phyloP scores from a whole-genome alignment of 2,329 filamentous ascomycete genomes.

The Epichloe amarillans region DNA sequence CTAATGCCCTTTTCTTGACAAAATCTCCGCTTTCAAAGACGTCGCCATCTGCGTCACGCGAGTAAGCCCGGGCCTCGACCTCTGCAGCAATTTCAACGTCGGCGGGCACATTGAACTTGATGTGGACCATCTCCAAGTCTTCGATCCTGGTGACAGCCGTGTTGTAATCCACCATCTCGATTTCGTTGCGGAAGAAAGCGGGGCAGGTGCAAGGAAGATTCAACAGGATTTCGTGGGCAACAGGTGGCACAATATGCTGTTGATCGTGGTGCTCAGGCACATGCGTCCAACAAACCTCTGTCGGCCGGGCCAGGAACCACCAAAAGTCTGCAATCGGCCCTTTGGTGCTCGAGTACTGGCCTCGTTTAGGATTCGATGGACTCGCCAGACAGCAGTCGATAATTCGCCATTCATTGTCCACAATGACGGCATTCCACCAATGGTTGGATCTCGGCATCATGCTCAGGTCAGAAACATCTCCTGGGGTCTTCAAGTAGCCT shows the following conservation, averaged over 20 bases:
- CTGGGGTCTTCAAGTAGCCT: slow-evolving; percentile 83
- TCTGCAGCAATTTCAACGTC: slow-evolving; percentile 90
- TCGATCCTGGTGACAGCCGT: slow-evolving; percentile 77
- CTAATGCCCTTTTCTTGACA: slow-evolving; percentile 71
- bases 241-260: slow-evolving; percentile 83
- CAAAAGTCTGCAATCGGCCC: slow-evolving; percentile 65
- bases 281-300: slow-evolving; percentile 91
- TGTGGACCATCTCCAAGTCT: slow-evolving; percentile 82
- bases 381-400: slow-evolving; percentile 89
- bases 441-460: slow-evolving; percentile 83
- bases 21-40: slow-evolving; percentile 84
- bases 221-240: slow-evolving; percentile 73
- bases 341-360: slow-evolving; percentile 60
- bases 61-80: slow-evolving; percentile 72
- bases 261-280: slow-evolving; percentile 77
- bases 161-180: slow-evolving; percentile 81
- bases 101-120: slow-evolving; percentile 74
- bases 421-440: slow-evolving; percentile 91
- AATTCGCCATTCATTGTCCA: slow-evolving; percentile 92
- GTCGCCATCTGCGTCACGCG: slow-evolving; percentile 77
- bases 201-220: slow-evolving; percentile 78
- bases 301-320: slow-evolving; percentile 86
- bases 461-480: slow-evolving; percentile 68
- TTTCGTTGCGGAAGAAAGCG: slow-evolving; percentile 68
- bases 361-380: slow-evolving; percentile 74